Evolutionary conservation across 2,329 filamentous ascomycete genomes (phyloP).

Genomic region (Xylogone sp.): DNA sequence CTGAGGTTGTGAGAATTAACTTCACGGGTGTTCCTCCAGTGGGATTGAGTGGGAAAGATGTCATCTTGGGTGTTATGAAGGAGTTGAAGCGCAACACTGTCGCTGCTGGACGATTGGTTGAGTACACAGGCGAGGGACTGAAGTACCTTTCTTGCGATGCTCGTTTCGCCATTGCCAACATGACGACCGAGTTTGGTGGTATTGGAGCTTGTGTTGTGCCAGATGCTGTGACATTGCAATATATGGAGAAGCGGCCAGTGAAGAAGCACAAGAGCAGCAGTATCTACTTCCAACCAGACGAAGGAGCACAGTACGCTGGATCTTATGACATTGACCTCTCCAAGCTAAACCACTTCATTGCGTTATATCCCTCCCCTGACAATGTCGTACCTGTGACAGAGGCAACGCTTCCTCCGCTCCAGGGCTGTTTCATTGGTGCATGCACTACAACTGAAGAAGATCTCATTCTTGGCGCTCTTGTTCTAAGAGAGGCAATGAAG

Average conservation of each 20-base stretch:
- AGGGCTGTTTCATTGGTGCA: slow-evolving; percentile 43
- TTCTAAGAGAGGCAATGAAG: slow-evolving; percentile 35
- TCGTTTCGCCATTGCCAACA: slow-evolving; percentile 43
- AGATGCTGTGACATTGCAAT: slow-evolving; percentile 20
- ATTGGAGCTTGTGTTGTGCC: background rate
- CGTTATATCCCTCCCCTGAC: slow-evolving; percentile 38
- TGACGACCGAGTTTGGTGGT: slow-evolving; percentile 31
- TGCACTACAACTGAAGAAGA: slow-evolving; percentile 44
- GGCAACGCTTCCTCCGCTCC: slow-evolving; percentile 27
- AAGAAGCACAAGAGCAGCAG: slow-evolving; percentile 29
- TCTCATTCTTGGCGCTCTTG: slow-evolving; percentile 36
- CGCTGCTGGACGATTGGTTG: slow-evolving; percentile 40
- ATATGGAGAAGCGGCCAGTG: slow-evolving; percentile 30
- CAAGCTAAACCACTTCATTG: slow-evolving; percentile 33
- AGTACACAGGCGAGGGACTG: slow-evolving; percentile 39
- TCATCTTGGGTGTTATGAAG: slow-evolving; percentile 40
- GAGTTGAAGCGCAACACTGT: slow-evolving; percentile 42
- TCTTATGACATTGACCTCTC: slow-evolving; percentile 34
- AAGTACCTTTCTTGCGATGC: slow-evolving; percentile 37
- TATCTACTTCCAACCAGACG: slow-evolving; percentile 36
- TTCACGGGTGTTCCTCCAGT: slow-evolving; percentile 31
- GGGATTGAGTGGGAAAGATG: slow-evolving; percentile 41
- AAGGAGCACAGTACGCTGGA: slow-evolving; percentile 34
- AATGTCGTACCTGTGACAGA: slow-evolving; percentile 37
- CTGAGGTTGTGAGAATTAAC: slow-evolving; percentile 36